These are phyloP conservation scores for Polyporus tsugae DNA, from an alignment of 1,284 basidiomycete species.

Conservation along the genomic window DNA sequence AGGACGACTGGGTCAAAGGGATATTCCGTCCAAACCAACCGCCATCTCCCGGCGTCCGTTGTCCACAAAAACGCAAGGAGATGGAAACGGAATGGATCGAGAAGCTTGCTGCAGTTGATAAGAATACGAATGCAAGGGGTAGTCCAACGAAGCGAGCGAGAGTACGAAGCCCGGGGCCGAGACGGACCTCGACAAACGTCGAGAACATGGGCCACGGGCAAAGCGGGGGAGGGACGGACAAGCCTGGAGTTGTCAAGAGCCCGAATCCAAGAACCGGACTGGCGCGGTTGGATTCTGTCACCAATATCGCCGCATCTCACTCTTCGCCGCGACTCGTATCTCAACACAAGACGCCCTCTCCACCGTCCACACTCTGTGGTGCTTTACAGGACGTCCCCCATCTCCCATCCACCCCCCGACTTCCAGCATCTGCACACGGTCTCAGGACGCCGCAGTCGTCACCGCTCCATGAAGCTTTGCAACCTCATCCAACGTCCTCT, in stretches of 20 bases:
- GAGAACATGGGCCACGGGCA: constrained; percentile 7
- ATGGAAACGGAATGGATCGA: constrained; percentile 46
- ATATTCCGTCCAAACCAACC: constrained; percentile 49
- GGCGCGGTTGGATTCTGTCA: constrained; percentile 33
- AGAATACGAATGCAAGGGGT: constrained; percentile 18
- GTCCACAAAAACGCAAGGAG: constrained; percentile 46
- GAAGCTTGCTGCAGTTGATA: constrained; percentile 42
- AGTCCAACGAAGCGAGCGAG: constrained; percentile 20
- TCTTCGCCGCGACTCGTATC: background rate
- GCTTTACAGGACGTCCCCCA: background rate
- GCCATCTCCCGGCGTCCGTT: constrained; percentile 47
- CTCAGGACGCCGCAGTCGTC: constrained; percentile 1
- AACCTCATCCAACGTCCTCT: background rate
- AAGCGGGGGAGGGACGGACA: background rate
- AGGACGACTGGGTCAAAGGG: constrained; percentile 49
- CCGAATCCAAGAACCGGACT: constrained; percentile 13
- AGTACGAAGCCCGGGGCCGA: constrained; percentile 4
- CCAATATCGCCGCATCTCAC: constrained; percentile 30
- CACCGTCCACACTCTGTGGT: background rate
- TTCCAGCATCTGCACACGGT: background rate
- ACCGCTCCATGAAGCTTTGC: background rate
- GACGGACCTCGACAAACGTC: constrained; percentile 8
- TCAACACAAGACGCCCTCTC: background rate
- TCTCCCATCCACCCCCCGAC: background rate
- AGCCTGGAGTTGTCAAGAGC: background rate